Base-by-base conservation (phyloP, 2,329 filamentous ascomycete genomes). In the Ophiocordyceps unilateralis region DNA sequence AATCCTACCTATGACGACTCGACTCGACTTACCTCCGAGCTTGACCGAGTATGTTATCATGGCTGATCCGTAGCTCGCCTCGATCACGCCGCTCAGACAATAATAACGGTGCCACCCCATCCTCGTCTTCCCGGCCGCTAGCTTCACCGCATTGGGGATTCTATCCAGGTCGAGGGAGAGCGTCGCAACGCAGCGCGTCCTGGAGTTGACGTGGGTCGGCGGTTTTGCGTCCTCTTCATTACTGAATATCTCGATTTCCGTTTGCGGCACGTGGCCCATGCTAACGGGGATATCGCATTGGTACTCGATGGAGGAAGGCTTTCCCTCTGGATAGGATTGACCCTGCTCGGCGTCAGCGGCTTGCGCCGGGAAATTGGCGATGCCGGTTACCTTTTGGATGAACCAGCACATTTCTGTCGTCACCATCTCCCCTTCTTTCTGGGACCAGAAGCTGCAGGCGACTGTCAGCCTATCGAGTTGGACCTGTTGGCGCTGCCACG, bases 381-480 rank as follows among this genome's bases (percentile, higher is more conserved):
- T 11, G 14, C 21, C 48, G 24, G 49, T n/a, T n/a, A 62, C 59
- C 55, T 62, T 62, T 41, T 50, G 50, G 41, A 63, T 63, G 43
- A 63, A 62, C 60, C 60, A 63, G 28, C 58, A 58, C 58, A 63
- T 62, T 40, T 61, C 59, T 11, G 53, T 50, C 5, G 60, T 58
- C 11, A 62, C 54, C 48, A 52, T 55, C 40, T 57, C 57, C 34
- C 56, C 51, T 46, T 63, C 60, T 44, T 63, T 63, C 39, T 58
- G 52, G 11, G 60, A 62, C 58, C 57, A 62, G 42, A 58, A 58
- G 17, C 60, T 62, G 40, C n/a, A 15, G 12, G 11, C 39, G 9
- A 22, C 11, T 17, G 43, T 58, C 32, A 55, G 49, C 30, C 28
- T 17, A 23, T 19, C 12, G 8, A 19, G n/a, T 4, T 9, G 5